A percentile compares a stretch with the other conserved stretches of the same genome.
Conservation (phyloP, 495 filamentous ascomycete genomes). For the Penicillium canescens region DNA sequence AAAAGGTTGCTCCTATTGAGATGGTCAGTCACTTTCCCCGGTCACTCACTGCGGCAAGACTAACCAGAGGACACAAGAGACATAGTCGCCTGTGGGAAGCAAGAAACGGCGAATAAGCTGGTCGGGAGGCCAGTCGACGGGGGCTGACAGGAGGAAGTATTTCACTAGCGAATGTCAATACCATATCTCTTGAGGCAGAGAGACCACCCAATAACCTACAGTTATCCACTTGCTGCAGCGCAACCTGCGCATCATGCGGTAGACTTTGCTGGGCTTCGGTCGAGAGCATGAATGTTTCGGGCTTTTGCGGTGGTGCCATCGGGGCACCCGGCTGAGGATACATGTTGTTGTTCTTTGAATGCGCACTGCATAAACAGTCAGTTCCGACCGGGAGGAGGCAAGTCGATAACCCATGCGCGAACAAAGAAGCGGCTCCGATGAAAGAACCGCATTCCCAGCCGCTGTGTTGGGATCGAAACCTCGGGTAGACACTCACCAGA, state of each 20-base stretch:
- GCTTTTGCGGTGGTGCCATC: conserved; percentile 79
- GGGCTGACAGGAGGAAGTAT: conserved; percentile 98
- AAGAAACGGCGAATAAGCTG: conserved; percentile 96
- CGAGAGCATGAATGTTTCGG: conserved; percentile 97
- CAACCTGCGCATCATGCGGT: conserved; percentile 94
- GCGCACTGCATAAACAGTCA: conserved; percentile 15
- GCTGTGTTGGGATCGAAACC: conserved; percentile 7
- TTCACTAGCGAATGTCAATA: conserved; percentile 66
- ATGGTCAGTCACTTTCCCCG: neutral
- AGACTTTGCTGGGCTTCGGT: conserved; percentile 94
- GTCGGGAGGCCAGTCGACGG: conserved; percentile 95
- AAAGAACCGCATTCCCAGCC: conserved; percentile 1
- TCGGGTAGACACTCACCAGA: conserved; percentile 9
- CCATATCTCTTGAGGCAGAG: neutral
- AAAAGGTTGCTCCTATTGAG: conserved; percentile 88
- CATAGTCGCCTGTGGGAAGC: conserved; percentile 95
- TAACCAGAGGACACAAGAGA: conserved; percentile 95
- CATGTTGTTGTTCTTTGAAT: conserved; percentile 31
- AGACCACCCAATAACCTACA: conserved; percentile 58
- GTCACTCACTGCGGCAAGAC: conserved; percentile 23
- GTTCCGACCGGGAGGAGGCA: conserved; percentile 17
- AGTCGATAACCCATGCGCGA: conserved; percentile 17
- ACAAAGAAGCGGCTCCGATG: conserved; percentile 13
- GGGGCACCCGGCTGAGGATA: conserved; percentile 53
- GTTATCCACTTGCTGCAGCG: conserved; percentile 97